phyloP scores from a whole-genome alignment of 345 rosid species.

The Leavenworthia alabamica region DNA sequence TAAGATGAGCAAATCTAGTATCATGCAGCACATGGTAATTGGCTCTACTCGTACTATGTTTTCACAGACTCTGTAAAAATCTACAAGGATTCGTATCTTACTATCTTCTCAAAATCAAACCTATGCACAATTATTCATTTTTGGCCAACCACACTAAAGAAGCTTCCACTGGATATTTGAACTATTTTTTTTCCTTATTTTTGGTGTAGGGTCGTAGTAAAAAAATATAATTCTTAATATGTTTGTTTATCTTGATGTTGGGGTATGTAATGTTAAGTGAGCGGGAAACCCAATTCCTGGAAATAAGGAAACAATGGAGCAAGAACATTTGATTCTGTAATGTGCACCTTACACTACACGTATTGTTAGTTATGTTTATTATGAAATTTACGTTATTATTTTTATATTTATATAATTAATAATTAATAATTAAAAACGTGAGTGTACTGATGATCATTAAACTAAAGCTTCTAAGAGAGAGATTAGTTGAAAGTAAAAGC shows the following conservation, averaged over 20 bases:
- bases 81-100: not conserved
- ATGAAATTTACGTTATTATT: not conserved
- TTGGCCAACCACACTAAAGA: not conserved
- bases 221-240: not conserved
- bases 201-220: not conserved
- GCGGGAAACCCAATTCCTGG: slow-evolving; percentile 25
- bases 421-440: too few species aligned
- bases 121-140: not conserved
- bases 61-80: not conserved
- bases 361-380: not conserved
- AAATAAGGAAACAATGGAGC: slow-evolving; percentile 19
- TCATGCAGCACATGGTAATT: too few species aligned
- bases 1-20: too few species aligned
- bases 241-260: not conserved
- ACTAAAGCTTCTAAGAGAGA: not conserved
- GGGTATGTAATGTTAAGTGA: slow-evolving; percentile 6
- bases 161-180: not conserved
- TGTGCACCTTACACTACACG: slow-evolving; percentile 10
- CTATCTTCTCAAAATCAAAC: not conserved
- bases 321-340: slow-evolving; percentile 9
- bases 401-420: not conserved
- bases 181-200: not conserved
- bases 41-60: not conserved
- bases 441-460: too few species aligned
- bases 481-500: slow-evolving; percentile 19